These are phyloP conservation scores for Phaseolus coccineus DNA, from an alignment of 331 rosid species.

Conservation along the genomic window DNA sequence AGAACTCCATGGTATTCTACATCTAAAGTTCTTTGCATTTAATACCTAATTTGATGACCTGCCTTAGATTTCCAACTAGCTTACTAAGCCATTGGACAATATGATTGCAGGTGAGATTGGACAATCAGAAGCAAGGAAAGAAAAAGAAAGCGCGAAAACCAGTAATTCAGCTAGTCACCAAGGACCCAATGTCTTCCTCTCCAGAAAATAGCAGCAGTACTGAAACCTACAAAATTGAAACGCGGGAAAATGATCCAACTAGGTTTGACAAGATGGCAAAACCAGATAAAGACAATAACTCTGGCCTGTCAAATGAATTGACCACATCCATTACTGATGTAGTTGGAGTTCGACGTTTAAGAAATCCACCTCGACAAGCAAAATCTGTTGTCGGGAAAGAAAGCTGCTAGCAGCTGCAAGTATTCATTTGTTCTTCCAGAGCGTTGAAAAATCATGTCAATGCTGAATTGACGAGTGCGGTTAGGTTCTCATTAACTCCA, in stretches of 20 bases:
- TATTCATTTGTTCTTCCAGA: conserved; percentile 7
- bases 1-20: conserved; percentile 71
- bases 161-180: conserved; percentile 57
- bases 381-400: conserved; percentile 33
- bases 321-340: conserved; percentile 25
- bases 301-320: conserved; percentile 41
- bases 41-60: conserved; percentile 17
- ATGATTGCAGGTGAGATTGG: conserved; percentile 54
- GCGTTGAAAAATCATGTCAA: conserved; percentile 21
- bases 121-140: conserved; percentile 52
- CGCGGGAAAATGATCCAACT: conserved; percentile 1
- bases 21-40: conserved; percentile 24
- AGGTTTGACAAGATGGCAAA: conserved; percentile 30
- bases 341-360: conserved; percentile 27
- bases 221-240: conserved; percentile 33
- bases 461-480: conserved; percentile 33
- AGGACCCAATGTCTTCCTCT: conserved; percentile 46
- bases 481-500: neutral
- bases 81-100: conserved; percentile 39
- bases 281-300: conserved; percentile 21
- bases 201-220: conserved; percentile 48
- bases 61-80: conserved; percentile 29
- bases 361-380: conserved; percentile 23
- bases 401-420: conserved; percentile 20
- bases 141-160: conserved; percentile 58